These are phyloP conservation scores for Stipa capillata DNA, from an alignment of 176 grass and related monocot genomes.

Conservation along the genomic window DNA sequence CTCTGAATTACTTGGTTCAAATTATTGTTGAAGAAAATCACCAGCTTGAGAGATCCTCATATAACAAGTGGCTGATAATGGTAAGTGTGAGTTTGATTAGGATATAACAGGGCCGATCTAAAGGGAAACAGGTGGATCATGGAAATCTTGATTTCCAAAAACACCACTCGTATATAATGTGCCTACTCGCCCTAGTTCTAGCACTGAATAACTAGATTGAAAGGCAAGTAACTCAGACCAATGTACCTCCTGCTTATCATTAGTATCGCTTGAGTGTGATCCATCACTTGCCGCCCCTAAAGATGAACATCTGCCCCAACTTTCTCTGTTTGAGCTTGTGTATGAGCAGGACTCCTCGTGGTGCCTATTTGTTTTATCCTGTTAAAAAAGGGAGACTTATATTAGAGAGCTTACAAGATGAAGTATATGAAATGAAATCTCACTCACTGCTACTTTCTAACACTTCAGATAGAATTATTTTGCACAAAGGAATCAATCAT, in stretches of 20 bases:
- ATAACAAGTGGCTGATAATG: not conserved
- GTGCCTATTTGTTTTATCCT: conserved; percentile 51
- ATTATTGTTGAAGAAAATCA: not conserved
- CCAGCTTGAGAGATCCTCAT: not conserved
- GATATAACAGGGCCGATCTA: not conserved
- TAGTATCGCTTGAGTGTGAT: conserved; percentile 41
- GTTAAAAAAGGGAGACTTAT: conserved; percentile 16
- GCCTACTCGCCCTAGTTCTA: not conserved
- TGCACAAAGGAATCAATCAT: not conserved
- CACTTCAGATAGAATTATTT: not conserved
- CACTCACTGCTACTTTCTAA: not conserved
- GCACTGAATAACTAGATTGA: not conserved
- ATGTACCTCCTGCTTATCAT: conserved; percentile 55
- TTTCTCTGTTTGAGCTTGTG: conserved; percentile 88
- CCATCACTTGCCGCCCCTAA: conserved; percentile 57
- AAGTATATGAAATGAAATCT: not conserved
- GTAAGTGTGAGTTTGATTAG: not conserved
- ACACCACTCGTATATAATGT: not conserved
- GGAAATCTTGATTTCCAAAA: not conserved
- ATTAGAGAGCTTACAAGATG: conserved; percentile 4
- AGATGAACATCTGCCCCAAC: conserved; percentile 89
- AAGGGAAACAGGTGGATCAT: not conserved
- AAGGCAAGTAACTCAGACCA: conserved; percentile 12
- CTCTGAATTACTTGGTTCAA: not conserved
- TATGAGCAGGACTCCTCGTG: conserved; percentile 75